Base-by-base conservation (phyloP, 2,329 filamentous ascomycete species). In the Trichoderma oligosporum region DNA sequence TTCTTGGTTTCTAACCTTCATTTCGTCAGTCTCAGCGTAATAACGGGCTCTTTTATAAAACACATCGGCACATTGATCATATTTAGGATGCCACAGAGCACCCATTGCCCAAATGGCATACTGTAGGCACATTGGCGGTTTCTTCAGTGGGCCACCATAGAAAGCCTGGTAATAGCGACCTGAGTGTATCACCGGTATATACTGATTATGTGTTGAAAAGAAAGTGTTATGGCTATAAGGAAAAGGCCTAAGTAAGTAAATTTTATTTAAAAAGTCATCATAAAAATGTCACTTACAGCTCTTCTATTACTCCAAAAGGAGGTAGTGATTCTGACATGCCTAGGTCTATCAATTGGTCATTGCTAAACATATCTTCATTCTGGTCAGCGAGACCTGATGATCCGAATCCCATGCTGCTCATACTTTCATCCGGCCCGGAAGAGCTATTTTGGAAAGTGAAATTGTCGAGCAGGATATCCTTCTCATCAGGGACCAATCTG, bases 61-160 rank as follows among this genome's bases (percentile, higher is more conserved):
- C 46, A 92, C 80, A 7, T 88, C 85, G 60, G 91, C 84, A 35
- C 90, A 81, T 7, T 76, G 74, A 7, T 80, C 77, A 66, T 95
- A 95, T 66, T 90, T 90, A 38, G 88, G 81, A 31, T 86, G 83
- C 1, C 86, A 78, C 11, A 84, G 81, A 5, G 91, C 84, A 6
- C 89, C 89, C 65, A 89, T 76, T 14, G 86, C 82, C 91, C 91
- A 96, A 69, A 97, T 89, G 18, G 86, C 87, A 71, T 97, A 97
- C 66, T 92, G 83, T 41, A 97, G 74, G 65, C 84, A 89, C 66
- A 95, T 83, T 1, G 92, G 89, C 2, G 93, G 92, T 57, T 89
- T 86, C 78, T 87, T 83, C 58, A 88, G 81, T 1, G 89, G 85
- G 3, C 86, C 79, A 2, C 77, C 78, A 65, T 92, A 87, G 72